Evolutionary conservation across 2,329 filamentous ascomycete genomes (phyloP).

Genomic region (Akanthomyces dipterigenus): DNA sequence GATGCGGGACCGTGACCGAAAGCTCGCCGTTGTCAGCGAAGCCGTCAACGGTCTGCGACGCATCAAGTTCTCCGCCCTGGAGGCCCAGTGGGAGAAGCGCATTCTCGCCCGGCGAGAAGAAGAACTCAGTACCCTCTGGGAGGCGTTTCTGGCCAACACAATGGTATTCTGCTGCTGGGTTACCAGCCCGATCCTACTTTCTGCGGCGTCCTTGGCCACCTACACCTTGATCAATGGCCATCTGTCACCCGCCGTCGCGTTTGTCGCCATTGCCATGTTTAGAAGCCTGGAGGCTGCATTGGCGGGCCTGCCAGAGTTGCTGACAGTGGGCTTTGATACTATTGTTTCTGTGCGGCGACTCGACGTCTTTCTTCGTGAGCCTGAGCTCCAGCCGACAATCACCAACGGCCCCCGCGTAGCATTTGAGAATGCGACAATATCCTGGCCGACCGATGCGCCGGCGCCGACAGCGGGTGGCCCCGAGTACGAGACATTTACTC

Average conservation of each 20-base stretch:
- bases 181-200: slow-evolving; percentile 65
- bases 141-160: slow-evolving; percentile 57
- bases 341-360: slow-evolving; percentile 65
- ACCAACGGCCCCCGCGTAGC: slow-evolving; percentile 53
- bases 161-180: slow-evolving; percentile 63
- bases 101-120: slow-evolving; percentile 55
- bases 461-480: slow-evolving; percentile 26
- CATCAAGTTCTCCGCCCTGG: slow-evolving; percentile 76
- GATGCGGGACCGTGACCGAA: slow-evolving; percentile 70
- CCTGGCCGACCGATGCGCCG: slow-evolving; percentile 65
- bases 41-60: slow-evolving; percentile 73
- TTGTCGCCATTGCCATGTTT: slow-evolving; percentile 71
- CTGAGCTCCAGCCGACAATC: slow-evolving; percentile 53
- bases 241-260: slow-evolving; percentile 66
- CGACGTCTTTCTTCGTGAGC: slow-evolving; percentile 60
- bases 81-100: slow-evolving; percentile 67
- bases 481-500: slow-evolving; percentile 54
- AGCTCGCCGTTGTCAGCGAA: slow-evolving; percentile 69
- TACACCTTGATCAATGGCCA: slow-evolving; percentile 59
- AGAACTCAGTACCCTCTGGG: slow-evolving; percentile 62
- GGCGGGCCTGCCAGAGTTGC: slow-evolving; percentile 66
- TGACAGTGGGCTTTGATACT: slow-evolving; percentile 63
- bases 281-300: slow-evolving; percentile 63
- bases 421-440: slow-evolving; percentile 62
- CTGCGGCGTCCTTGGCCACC: slow-evolving; percentile 61